Conservation (phyloP, 108 stramenopile species). For the Skeletonema grethae region DNA sequence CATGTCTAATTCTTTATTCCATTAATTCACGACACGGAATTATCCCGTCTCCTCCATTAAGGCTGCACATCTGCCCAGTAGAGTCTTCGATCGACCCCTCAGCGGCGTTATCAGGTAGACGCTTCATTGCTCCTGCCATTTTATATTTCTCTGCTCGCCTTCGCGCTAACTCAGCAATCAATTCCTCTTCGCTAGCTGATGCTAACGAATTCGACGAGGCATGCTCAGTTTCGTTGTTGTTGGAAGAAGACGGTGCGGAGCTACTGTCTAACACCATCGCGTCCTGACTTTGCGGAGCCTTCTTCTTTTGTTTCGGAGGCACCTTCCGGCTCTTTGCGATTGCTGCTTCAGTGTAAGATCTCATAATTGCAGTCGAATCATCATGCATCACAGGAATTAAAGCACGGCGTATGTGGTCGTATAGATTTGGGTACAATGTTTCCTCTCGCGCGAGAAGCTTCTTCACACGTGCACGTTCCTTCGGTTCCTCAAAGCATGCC, state of each 20-base stretch:
- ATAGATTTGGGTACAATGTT: slow-evolving; percentile 81
- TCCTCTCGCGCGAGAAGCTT: slow-evolving; percentile 93
- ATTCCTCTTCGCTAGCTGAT: slow-evolving; percentile 72
- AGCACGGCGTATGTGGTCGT: slow-evolving; percentile 78
- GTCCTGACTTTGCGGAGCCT: slow-evolving; percentile 8
- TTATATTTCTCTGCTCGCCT: slow-evolving; percentile 65
- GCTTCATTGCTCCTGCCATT: slow-evolving; percentile 70
- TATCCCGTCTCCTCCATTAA: slow-evolving; percentile 74
- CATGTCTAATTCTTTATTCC: slow-evolving; percentile 48
- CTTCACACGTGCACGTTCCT: slow-evolving; percentile 97
- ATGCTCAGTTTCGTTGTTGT: slow-evolving; percentile 3
- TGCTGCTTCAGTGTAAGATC: slow-evolving; percentile 82
- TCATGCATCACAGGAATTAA: slow-evolving; percentile 86
- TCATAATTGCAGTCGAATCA: slow-evolving; percentile 77
- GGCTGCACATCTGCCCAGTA: slow-evolving; percentile 78
- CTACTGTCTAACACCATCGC: slow-evolving; percentile 9
- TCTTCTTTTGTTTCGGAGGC: slow-evolving; percentile 11
- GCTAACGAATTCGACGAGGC: slow-evolving; percentile 21
- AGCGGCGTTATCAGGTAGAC: slow-evolving; percentile 20
- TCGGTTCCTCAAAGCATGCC: slow-evolving; percentile 99
- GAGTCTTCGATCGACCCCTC: slow-evolving; percentile 42
- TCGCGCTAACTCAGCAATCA: slow-evolving; percentile 75
- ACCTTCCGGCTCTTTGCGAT: slow-evolving; percentile 79
- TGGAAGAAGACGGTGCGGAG: neutral
- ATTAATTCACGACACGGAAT: slow-evolving; percentile 81